Percentiles rank a stretch among this genome's conserved stretches.
phyloP scores from a whole-genome alignment of 345 rosid genomes.

The Salix koriyanagi region DNA sequence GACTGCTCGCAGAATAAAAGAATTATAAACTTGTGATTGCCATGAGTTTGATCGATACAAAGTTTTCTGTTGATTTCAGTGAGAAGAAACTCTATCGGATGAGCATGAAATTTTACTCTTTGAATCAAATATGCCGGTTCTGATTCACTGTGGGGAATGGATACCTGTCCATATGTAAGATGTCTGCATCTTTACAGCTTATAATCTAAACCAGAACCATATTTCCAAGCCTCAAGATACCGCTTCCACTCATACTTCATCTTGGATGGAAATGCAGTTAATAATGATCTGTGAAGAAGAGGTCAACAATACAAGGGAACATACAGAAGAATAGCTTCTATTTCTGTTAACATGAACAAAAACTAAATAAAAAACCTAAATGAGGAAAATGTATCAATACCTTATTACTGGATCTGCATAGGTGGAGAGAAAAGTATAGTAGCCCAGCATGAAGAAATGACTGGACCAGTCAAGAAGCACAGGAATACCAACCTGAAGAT shows the following conservation, averaged over 20 bases:
- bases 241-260: constrained; percentile 64
- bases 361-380: not conserved
- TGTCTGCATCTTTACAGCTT: constrained; percentile 43
- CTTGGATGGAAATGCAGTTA: constrained; percentile 49
- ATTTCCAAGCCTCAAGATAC: constrained; percentile 80
- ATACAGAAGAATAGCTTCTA: not conserved
- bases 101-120: too few relatives aligned
- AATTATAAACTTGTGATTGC: too few relatives aligned
- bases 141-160: too few relatives aligned
- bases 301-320: not conserved
- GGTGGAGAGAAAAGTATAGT: constrained; percentile 74
- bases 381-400: constrained; percentile 27
- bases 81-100: too few relatives aligned
- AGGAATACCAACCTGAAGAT: constrained; percentile 64
- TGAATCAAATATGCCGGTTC: too few relatives aligned
- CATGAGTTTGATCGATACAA: too few relatives aligned
- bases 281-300: constrained; percentile 40
- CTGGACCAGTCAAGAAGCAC: constrained; percentile 80
- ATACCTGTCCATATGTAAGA: too few relatives aligned
- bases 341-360: too few relatives aligned
- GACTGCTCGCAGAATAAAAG: too few relatives aligned
- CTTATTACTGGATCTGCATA: constrained; percentile 69
- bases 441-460: constrained; percentile 81
- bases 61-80: too few relatives aligned
- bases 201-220: constrained; percentile 78